Conservation (phyloP, 208 protist species). For the Zelonia costaricensis region DNA sequence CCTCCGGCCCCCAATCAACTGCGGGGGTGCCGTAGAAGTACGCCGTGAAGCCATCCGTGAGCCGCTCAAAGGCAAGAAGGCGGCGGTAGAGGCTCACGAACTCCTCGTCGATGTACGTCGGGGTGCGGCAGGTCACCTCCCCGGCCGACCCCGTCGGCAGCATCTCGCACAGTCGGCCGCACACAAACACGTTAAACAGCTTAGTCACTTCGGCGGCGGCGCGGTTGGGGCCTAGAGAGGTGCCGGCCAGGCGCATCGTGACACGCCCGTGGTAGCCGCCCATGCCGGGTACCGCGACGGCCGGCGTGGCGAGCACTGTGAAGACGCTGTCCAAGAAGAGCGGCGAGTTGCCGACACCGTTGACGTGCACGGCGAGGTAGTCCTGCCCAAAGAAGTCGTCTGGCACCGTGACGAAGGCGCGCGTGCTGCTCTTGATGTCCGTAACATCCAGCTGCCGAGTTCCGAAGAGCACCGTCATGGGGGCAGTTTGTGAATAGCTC, state of each 20-base stretch:
- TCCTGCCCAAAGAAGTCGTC: constrained; percentile 18
- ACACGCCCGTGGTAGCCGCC: constrained; percentile 24
- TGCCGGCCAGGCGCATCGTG: constrained; percentile 30
- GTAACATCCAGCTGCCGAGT: constrained; percentile 1
- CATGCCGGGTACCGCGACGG: constrained; percentile 24
- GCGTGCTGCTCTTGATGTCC: constrained; percentile 12
- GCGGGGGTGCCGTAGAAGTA: too few relatives aligned
- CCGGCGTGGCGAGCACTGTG: constrained; percentile 31
- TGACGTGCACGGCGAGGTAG: constrained; percentile 22
- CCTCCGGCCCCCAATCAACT: too few relatives aligned
- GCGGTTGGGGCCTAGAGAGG: constrained; percentile 6
- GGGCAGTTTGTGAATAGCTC: constrained; percentile 1
- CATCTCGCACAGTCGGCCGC: constrained; percentile 34
- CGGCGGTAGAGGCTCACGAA: constrained; percentile 19
- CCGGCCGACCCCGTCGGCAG: constrained; percentile 13
- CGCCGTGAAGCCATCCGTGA: constrained; percentile 20
- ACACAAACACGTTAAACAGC: constrained; percentile 34
- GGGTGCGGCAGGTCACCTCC: constrained; percentile 33
- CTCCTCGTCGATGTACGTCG: constrained; percentile 38
- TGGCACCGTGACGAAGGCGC: constrained; percentile 18
- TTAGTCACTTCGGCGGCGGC: not conserved
- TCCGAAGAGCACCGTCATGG: constrained; percentile 18
- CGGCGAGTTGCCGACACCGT: constrained; percentile 21
- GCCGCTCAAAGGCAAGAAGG: constrained; percentile 12
- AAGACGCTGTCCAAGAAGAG: constrained; percentile 3